Conservation (phyloP, 2,329 filamentous ascomycete species). For the Aureobasidium sp. region DNA sequence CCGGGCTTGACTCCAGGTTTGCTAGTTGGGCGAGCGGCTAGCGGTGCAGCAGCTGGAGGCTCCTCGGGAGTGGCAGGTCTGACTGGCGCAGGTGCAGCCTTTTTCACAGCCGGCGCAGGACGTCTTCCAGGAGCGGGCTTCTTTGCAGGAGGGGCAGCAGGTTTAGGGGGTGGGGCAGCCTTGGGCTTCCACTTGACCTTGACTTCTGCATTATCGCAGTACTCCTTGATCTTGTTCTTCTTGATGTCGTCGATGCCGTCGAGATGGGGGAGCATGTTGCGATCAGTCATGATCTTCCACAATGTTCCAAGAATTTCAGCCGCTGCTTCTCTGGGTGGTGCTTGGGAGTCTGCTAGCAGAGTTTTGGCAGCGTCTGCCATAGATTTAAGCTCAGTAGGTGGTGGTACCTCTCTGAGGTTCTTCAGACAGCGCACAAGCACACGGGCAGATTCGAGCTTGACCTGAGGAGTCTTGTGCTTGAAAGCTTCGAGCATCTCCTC, state of each 20-base stretch:
- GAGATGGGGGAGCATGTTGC: slow-evolving; percentile 86
- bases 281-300: slow-evolving; percentile 98
- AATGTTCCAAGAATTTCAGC: slow-evolving; percentile 87
- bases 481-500: slow-evolving; percentile 82
- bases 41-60: slow-evolving; percentile 43
- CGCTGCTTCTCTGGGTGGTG: slow-evolving; percentile 76
- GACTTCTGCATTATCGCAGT: slow-evolving; percentile 70
- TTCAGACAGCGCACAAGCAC: slow-evolving; percentile 85
- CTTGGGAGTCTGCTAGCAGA: slow-evolving; percentile 79
- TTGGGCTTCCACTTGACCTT: slow-evolving; percentile 92
- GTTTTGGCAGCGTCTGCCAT: slow-evolving; percentile 90
- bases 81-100: slow-evolving; percentile 34
- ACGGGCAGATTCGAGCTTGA: slow-evolving; percentile 90
- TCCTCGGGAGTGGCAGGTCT: slow-evolving; percentile 33
- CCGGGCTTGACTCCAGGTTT: slow-evolving; percentile 37
- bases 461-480: slow-evolving; percentile 91
- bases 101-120: slow-evolving; percentile 32
- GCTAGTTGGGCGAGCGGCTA: slow-evolving; percentile 51
- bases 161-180: slow-evolving; percentile 52
- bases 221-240: slow-evolving; percentile 94
- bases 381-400: slow-evolving; percentile 70
- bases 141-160: slow-evolving; percentile 47
- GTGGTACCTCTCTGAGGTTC: slow-evolving; percentile 73
- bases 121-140: slow-evolving; percentile 45
- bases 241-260: slow-evolving; percentile 92